Conservation (phyloP, 306 rosid genomes). For the apple (Malus domestica) region DNA sequence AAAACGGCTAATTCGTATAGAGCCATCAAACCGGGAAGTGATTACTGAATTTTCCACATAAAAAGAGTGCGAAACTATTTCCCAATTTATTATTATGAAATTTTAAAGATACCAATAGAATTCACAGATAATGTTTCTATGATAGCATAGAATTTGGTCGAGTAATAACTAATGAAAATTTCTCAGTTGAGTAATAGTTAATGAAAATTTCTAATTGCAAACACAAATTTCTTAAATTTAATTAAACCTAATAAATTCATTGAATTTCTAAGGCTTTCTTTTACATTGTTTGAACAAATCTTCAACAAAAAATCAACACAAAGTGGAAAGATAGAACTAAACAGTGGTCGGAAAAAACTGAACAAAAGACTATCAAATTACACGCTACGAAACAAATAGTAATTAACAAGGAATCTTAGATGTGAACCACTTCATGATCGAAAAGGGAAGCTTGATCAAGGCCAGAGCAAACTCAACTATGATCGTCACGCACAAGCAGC, state of each 20-base stretch:
- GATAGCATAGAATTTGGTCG: too few relatives aligned
- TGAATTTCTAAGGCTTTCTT: not conserved
- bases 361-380: too few relatives aligned
- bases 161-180: too few relatives aligned
- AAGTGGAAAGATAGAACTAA: not conserved
- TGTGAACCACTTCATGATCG: slow-evolving; percentile 76
- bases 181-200: too few relatives aligned
- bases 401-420: slow-evolving; percentile 78
- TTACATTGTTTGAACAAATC: not conserved
- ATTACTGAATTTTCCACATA: too few relatives aligned
- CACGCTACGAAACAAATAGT: not conserved
- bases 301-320: not conserved
- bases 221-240: not conserved
- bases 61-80: too few relatives aligned
- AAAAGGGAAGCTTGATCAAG: slow-evolving; percentile 63
- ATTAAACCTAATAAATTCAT: not conserved
- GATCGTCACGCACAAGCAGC: slow-evolving; percentile 78
- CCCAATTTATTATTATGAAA: too few relatives aligned
- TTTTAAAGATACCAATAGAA: too few relatives aligned
- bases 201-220: too few relatives aligned
- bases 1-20: not conserved
- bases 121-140: too few relatives aligned
- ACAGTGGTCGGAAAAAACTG: not conserved
- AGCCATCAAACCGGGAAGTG: too few relatives aligned
- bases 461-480: slow-evolving; percentile 66